Base-by-base conservation (phyloP, 2,329 filamentous ascomycete genomes). In the Coniochaeta sp. region DNA sequence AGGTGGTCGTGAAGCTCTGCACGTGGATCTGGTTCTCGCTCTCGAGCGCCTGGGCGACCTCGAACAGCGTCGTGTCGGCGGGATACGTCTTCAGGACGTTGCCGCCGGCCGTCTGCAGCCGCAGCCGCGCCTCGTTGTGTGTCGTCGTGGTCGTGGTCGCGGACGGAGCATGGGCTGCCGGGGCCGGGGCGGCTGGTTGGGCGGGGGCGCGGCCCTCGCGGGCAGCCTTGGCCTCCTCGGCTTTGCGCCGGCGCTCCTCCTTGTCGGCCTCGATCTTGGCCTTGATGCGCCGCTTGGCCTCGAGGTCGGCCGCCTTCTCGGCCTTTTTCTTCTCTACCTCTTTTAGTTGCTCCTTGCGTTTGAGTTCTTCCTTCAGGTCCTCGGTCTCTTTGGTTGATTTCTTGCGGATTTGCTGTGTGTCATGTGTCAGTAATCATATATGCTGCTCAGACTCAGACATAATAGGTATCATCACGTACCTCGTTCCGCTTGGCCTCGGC, bases 191-290 rank as follows among this genome's bases (percentile, higher is more conserved):
- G 0, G 70, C 66, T n/a, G 72, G 67, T 9, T 70, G 66, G 22
- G 83, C 79, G 26, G 77, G 72, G 17, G 78, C 76, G 59, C 84
- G 80, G n/a, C 93, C 93, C 66, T 92, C 90, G n/a, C 93, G 84
- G 59, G 86, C 85, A 0, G 93, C 93, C 77, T 93, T 96, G 67
- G 91, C 90, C 60, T 86, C 81, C 69, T 96, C 95, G 3, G 91
- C 88, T 73, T 95, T 96, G 65, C 89, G 82, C 64, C 90, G 87
- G 59, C 95, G 87, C 69, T 93, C 92, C 67, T 91, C 89, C 79
- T 96, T 97, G 77, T 98, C 93, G 16, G 90, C 93, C 67, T 95
- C 93, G 65, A 99, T 96, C 81, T 93, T 93, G 60, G 91, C 93
- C 76, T 92, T 89, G 73, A 97, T 93, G 38, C 90, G 86, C 74